phyloP scores from a whole-genome alignment of 192 early-diverging fungal species.

The Dissophora globulifera region DNA sequence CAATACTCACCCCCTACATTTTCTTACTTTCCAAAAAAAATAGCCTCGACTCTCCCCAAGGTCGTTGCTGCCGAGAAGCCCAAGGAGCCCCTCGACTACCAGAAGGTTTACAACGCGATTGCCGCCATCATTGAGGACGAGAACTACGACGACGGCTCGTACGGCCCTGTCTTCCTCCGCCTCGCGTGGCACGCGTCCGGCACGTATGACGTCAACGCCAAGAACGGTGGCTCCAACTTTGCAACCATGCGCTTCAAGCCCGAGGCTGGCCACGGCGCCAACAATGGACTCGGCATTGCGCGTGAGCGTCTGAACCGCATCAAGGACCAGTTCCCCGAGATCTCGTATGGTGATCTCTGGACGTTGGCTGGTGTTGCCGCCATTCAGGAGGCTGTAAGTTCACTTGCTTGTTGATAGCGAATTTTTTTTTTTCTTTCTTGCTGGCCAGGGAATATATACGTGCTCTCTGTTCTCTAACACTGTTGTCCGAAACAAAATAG shows the following conservation, averaged over 20 bases:
- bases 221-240: constrained; percentile 79
- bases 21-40: neutral
- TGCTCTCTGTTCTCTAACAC: neutral
- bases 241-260: constrained; percentile 80
- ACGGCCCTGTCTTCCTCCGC: constrained; percentile 81
- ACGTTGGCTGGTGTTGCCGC: constrained; percentile 81
- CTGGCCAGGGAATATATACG: too few relatives aligned
- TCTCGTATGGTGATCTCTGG: constrained; percentile 88
- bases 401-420: neutral
- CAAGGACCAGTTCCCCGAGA: constrained; percentile 83
- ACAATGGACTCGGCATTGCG: constrained; percentile 78
- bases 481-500: constrained; percentile 21
- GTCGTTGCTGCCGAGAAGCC: constrained; percentile 29
- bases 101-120: constrained; percentile 80
- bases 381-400: constrained; percentile 73
- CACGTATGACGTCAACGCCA: constrained; percentile 74
- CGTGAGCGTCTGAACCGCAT: constrained; percentile 76
- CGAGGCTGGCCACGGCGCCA: constrained; percentile 77
- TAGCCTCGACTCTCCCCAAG: constrained; percentile 27
- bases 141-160: constrained; percentile 84
- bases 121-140: constrained; percentile 79
- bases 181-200: constrained; percentile 90
- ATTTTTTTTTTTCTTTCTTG: too few relatives aligned
- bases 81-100: constrained; percentile 71
- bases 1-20: neutral